These are phyloP conservation scores for Hypoxylon trugodes DNA, from an alignment of 495 filamentous ascomycete species.

Conservation along the genomic window DNA sequence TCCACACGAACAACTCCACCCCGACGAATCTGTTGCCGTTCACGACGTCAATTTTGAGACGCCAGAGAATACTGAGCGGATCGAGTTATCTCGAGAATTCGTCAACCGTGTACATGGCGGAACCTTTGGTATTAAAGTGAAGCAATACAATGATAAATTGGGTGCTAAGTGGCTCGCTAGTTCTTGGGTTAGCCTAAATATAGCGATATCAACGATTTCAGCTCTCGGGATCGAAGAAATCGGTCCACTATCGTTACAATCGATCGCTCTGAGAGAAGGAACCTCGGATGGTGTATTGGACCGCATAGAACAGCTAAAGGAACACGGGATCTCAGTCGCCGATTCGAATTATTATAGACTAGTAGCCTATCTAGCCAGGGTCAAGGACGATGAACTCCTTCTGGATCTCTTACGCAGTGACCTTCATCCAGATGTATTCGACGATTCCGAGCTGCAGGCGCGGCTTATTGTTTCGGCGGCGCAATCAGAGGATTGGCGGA, in stretches of 20 bases:
- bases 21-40: conserved; percentile 26
- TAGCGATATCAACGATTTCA: conserved; percentile 67
- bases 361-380: conserved; percentile 63
- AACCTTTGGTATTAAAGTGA: conserved; percentile 56
- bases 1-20: conserved; percentile 23
- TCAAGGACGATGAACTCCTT: conserved; percentile 65
- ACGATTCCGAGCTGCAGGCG: conserved; percentile 68
- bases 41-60: conserved; percentile 2
- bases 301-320: conserved; percentile 64
- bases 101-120: conserved; percentile 55
- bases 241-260: conserved; percentile 75
- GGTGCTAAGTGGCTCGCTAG: conserved; percentile 79
- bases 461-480: conserved; percentile 36
- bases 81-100: conserved; percentile 47
- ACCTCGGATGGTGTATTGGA: conserved; percentile 60
- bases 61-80: conserved; percentile 17
- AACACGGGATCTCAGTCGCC: conserved; percentile 65
- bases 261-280: conserved; percentile 69
- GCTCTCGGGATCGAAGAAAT: conserved; percentile 72
- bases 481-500: conserved; percentile 41
- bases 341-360: conserved; percentile 66
- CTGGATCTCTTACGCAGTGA: conserved; percentile 70
- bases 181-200: conserved; percentile 68
- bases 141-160: conserved; percentile 66
- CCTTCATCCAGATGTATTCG: conserved; percentile 78